Evolutionary conservation across 257 asterid genomes (phyloP).

Genomic region (Solanum rostratum): DNA sequence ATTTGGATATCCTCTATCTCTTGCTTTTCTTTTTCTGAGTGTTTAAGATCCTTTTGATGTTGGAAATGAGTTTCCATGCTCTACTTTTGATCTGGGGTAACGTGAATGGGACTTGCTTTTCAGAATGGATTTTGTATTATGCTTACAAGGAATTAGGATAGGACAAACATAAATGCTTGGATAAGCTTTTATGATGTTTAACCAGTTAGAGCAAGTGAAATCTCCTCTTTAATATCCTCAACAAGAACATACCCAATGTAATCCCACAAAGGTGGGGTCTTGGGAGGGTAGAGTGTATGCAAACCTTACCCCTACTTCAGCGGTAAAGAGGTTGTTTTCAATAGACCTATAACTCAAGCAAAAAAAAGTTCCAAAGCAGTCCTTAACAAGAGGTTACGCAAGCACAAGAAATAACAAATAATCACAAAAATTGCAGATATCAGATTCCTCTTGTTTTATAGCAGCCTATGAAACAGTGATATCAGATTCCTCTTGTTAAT

Average conservation of each 20-base stretch:
- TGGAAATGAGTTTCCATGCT: not conserved
- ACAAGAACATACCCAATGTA: not conserved
- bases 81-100: not conserved
- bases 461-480: not conserved
- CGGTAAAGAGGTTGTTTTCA: not conserved
- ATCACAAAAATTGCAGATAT: not conserved
- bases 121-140: not conserved
- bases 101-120: not conserved
- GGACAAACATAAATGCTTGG: not conserved
- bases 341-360: not conserved
- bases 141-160: not conserved
- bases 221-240: not conserved
- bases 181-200: not conserved
- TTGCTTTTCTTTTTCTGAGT: not conserved
- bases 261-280: not conserved
- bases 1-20: not conserved
- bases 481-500: not conserved
- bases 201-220: not conserved
- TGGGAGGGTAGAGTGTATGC: not conserved
- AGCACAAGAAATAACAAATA: not conserved
- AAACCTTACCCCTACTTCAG: not conserved
- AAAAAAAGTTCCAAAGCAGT: not conserved
- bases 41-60: not conserved
- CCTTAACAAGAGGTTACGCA: not conserved
- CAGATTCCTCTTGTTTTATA: not conserved